Conservation (phyloP, 345 rosid species). For the Pistacia vera region DNA sequence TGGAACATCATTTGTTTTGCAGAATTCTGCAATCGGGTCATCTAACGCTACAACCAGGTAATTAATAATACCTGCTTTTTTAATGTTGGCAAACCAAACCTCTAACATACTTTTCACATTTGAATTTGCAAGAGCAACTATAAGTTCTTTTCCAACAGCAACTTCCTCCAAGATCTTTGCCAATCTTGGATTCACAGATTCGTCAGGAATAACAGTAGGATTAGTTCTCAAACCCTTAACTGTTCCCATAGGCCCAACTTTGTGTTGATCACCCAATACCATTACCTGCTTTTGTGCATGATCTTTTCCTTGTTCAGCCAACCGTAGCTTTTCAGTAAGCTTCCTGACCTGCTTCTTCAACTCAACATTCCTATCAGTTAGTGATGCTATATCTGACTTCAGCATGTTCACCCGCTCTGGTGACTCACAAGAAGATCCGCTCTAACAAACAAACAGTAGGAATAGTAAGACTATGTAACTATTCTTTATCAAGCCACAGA, state of each 20-base stretch:
- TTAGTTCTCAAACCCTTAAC: conserved; percentile 81
- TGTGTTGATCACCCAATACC: conserved; percentile 70
- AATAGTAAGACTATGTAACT: neutral
- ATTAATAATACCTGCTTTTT: conserved; percentile 71
- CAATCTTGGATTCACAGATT: conserved; percentile 74
- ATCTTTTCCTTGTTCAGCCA: conserved; percentile 77
- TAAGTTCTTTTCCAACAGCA: conserved; percentile 70
- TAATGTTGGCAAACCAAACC: conserved; percentile 82
- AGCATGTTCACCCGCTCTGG: conserved; percentile 59
- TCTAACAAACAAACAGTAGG: conserved; percentile 35
- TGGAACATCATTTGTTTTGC: conserved; percentile 75
- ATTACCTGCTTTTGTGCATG: conserved; percentile 76
- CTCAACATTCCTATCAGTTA: conserved; percentile 68
- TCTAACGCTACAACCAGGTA: conserved; percentile 86
- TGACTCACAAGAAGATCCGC: conserved; percentile 70
- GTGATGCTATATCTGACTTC: conserved; percentile 63
- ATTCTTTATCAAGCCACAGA: neutral
- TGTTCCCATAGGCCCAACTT: conserved; percentile 88
- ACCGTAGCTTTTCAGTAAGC: conserved; percentile 59
- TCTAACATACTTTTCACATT: conserved; percentile 76
- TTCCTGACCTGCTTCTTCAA: conserved; percentile 63
- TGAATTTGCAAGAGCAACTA: conserved; percentile 90
- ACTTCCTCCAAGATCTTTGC: conserved; percentile 68
- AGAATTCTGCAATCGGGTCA: conserved; percentile 64
- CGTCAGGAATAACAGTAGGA: conserved; percentile 69